These are phyloP conservation scores for Psidium friedrichsthalianum DNA, from an alignment of 345 rosid species.

Conservation along the genomic window DNA sequence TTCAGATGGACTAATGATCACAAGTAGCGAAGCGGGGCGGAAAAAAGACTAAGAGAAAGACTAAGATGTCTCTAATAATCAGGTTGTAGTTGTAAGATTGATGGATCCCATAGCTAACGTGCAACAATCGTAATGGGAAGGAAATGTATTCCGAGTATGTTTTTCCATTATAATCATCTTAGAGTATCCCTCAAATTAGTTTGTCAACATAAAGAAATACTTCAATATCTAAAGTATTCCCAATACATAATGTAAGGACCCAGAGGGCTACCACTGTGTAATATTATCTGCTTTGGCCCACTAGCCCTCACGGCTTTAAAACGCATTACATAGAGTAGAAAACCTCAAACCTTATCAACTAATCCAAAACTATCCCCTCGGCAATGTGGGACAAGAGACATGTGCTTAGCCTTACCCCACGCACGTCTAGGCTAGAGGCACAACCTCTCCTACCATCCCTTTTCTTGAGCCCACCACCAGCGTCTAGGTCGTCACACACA, in stretches of 20 bases:
- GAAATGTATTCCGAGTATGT: background rate
- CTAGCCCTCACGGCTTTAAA: too few relatives aligned
- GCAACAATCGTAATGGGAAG: background rate
- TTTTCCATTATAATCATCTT: background rate
- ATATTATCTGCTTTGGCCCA: too few relatives aligned
- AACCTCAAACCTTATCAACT: too few relatives aligned
- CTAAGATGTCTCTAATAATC: background rate
- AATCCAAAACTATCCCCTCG: too few relatives aligned
- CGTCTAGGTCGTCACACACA: background rate
- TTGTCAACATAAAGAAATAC: too few relatives aligned
- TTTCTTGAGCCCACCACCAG: too few relatives aligned
- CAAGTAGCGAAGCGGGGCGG: background rate
- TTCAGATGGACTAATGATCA: background rate
- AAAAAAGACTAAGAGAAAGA: background rate
- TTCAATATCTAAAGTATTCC: background rate
- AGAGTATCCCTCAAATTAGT: background rate
- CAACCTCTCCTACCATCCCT: too few relatives aligned
- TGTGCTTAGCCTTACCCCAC: too few relatives aligned
- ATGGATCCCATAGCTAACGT: background rate
- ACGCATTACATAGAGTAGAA: too few relatives aligned
- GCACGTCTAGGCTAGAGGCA: too few relatives aligned
- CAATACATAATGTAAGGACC: background rate
- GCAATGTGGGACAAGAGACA: too few relatives aligned
- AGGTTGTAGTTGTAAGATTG: background rate
- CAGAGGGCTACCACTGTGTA: too few relatives aligned